Conservation (phyloP, 148 eudicot species). For the Chenopodium quinoa region DNA sequence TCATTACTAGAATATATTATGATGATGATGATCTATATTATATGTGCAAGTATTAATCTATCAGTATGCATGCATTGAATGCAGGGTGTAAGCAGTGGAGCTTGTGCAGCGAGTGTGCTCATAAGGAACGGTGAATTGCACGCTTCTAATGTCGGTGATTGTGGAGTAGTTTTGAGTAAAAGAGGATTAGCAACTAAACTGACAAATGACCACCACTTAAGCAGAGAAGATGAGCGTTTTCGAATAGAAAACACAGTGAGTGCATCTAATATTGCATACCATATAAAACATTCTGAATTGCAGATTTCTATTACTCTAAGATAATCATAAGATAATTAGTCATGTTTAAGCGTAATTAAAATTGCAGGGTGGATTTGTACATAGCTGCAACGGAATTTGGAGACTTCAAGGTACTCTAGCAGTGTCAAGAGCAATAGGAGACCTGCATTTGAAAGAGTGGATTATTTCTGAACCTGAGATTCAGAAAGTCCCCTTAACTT, state of each 20-base stretch:
- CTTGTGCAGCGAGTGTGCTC: conserved; percentile 58
- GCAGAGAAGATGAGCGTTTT: conserved; percentile 53
- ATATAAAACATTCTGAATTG: not conserved
- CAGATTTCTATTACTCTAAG: not conserved
- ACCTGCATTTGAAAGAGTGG: conserved; percentile 53
- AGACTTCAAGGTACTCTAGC: conserved; percentile 65
- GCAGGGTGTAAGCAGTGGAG: conserved; percentile 54
- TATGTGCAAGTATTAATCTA: not conserved
- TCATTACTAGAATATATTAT: not conserved
- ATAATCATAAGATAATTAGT: not conserved
- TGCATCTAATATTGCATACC: not conserved
- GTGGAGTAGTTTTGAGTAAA: conserved; percentile 58
- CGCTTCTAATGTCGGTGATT: conserved; percentile 63
- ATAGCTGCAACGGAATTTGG: conserved; percentile 48
- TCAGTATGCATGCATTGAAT: not conserved
- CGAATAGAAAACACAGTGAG: conserved; percentile 56
- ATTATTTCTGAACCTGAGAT: conserved; percentile 63
- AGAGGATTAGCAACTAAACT: conserved; percentile 41
- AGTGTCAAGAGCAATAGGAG: conserved; percentile 75
- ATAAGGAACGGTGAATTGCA: conserved; percentile 38
- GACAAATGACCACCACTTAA: conserved; percentile 53
- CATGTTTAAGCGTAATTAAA: not conserved
- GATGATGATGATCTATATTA: not conserved
- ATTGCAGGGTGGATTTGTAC: conserved; percentile 66
- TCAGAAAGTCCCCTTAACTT: conserved; percentile 23